Conservation (phyloP, 768 basidiomycete species). For the Coprinopsis strossmayeri region DNA sequence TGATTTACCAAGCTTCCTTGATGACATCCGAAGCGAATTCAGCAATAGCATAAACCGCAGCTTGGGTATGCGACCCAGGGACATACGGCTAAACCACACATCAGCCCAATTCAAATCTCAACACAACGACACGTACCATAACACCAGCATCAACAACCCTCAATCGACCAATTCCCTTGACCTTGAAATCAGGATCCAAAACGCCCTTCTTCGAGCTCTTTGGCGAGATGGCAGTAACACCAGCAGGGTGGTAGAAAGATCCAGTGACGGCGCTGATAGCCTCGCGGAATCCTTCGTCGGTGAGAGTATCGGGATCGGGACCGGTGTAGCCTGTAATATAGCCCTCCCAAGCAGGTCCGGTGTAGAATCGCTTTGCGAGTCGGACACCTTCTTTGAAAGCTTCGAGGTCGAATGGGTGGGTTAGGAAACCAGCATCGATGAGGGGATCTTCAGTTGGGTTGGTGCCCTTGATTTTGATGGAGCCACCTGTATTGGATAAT, state of each 20-base stretch:
- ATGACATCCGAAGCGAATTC: slow-evolving; percentile 2
- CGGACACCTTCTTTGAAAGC: slow-evolving; percentile 9
- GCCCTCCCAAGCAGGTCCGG: slow-evolving; percentile 9
- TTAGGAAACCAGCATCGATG: slow-evolving; percentile 15
- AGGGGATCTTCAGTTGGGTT: slow-evolving; percentile 21
- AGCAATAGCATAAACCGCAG: slow-evolving; percentile 4
- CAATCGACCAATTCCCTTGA: slow-evolving; percentile 4
- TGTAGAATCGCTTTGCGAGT: slow-evolving; percentile 10
- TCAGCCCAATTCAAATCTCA: no score
- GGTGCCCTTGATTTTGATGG: slow-evolving; percentile 14
- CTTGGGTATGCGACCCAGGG: slow-evolving; percentile 1
- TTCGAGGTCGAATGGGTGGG: slow-evolving; percentile 8
- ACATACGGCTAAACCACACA: slow-evolving; percentile 9
- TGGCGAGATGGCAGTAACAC: neutral
- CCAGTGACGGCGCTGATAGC: neutral
- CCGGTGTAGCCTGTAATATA: slow-evolving; percentile 4
- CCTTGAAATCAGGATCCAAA: slow-evolving; percentile 3
- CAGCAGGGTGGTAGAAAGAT: slow-evolving; percentile 1
- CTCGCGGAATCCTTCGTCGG: neutral
- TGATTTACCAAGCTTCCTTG: neutral
- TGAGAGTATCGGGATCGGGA: neutral
- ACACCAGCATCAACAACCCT: slow-evolving; percentile 5
- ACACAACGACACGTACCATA: slow-evolving; percentile 10
- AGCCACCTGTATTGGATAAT: slow-evolving; percentile 14
- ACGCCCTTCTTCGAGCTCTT: slow-evolving; percentile 5